phyloP scores from a whole-genome alignment of 305 asterid genomes.

The Salvia sclarea region DNA sequence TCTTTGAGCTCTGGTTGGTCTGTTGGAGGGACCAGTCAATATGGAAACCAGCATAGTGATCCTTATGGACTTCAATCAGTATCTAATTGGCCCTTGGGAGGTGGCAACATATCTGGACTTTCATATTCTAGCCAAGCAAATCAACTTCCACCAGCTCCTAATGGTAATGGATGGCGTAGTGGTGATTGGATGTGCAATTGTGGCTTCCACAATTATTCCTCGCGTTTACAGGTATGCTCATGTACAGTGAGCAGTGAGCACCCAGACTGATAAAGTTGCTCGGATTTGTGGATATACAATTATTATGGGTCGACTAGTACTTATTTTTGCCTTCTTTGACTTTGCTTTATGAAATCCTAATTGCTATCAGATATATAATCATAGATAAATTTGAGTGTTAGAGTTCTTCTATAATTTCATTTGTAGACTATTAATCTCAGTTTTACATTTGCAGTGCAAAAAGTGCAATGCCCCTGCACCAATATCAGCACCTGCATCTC shows the following conservation, averaged over 20 bases:
- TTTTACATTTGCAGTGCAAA: constrained; percentile 66
- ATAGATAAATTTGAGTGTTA: constrained; percentile 19
- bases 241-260: not conserved
- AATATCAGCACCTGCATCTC: constrained; percentile 53
- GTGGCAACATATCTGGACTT: constrained; percentile 46
- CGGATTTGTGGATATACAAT: constrained; percentile 9
- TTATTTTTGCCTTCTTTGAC: constrained; percentile 1
- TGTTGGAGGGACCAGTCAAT: constrained; percentile 51
- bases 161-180: constrained; percentile 78
- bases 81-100: constrained; percentile 52
- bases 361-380: constrained; percentile 10
- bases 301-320: constrained; percentile 1
- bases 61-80: constrained; percentile 54
- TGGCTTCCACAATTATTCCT: constrained; percentile 91
- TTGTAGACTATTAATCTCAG: constrained; percentile 31
- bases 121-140: constrained; percentile 45
- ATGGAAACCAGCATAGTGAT: constrained; percentile 45
- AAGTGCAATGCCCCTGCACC: constrained; percentile 71
- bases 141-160: constrained; percentile 53
- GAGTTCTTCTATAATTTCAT: constrained; percentile 5
- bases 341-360: constrained; percentile 15
- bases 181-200: constrained; percentile 92
- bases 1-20: constrained; percentile 67
- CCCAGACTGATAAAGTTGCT: not conserved
- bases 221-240: constrained; percentile 66